These are phyloP conservation scores for Ascochyta pisi DNA, from an alignment of 2,329 filamentous ascomycete genomes.

Conservation along the genomic window DNA sequence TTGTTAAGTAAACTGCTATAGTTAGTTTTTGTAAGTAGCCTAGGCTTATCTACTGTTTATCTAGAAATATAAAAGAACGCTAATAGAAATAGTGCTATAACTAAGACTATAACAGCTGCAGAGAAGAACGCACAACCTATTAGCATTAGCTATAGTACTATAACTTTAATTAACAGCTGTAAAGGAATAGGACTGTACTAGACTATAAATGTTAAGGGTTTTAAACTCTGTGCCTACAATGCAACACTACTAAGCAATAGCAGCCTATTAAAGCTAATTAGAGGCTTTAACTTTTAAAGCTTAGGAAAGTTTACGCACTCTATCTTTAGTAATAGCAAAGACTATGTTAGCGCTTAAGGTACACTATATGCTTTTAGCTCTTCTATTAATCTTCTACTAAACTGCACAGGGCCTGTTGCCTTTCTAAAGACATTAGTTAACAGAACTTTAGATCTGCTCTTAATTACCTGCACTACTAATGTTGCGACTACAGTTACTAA, in stretches of 20 bases:
- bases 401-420: slow-evolving; percentile 59
- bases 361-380: slow-evolving; percentile 64
- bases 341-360: slow-evolving; percentile 63
- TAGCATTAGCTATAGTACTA: slow-evolving; percentile 64
- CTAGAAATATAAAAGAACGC: too few species aligned
- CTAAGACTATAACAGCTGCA: slow-evolving; percentile 59
- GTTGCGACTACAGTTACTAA: slow-evolving; percentile 53
- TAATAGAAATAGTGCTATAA: slow-evolving; percentile 60
- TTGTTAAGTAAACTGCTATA: too few species aligned
- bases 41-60: too few species aligned
- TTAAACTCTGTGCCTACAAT: slow-evolving; percentile 61
- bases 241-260: slow-evolving; percentile 55
- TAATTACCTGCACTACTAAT: slow-evolving; percentile 59
- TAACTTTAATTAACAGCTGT: slow-evolving; percentile 62
- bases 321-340: slow-evolving; percentile 63
- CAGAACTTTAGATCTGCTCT: slow-evolving; percentile 39
- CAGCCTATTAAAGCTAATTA: slow-evolving; percentile 57
- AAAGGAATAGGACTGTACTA: slow-evolving; percentile 64
- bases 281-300: slow-evolving; percentile 59
- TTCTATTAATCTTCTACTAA: slow-evolving; percentile 61
- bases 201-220: slow-evolving; percentile 63
- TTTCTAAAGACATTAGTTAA: slow-evolving; percentile 58
- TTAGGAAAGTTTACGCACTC: slow-evolving; percentile 65
- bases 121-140: slow-evolving; percentile 61
- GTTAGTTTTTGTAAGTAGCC: too few species aligned